phyloP scores from a whole-genome alignment of 2,329 filamentous ascomycete species.

The Pseudogymnoascus sp. region DNA sequence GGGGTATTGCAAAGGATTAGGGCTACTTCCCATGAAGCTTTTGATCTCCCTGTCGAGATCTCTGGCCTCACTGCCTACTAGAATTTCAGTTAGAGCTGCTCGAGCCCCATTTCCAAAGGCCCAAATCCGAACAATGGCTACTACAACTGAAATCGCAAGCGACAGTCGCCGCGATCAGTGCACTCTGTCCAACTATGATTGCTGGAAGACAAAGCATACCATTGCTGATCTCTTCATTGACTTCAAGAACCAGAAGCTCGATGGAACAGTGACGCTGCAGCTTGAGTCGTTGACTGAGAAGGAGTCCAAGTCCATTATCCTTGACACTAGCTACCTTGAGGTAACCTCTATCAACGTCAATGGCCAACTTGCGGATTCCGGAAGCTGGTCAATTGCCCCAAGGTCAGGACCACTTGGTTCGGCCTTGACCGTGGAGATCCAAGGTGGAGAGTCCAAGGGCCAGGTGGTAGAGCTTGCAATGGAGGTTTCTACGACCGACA shows the following conservation, averaged over 20 bases:
- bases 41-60: conserved; percentile 4
- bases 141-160: not conserved
- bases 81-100: not conserved
- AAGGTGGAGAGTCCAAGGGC: conserved; percentile 47
- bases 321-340: conserved; percentile 81
- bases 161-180: conserved; percentile 64
- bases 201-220: conserved; percentile 79
- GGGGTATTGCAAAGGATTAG: not conserved
- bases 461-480: conserved; percentile 53
- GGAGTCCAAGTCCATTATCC: conserved; percentile 66
- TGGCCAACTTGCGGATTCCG: conserved; percentile 31
- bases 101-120: not conserved
- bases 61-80: not conserved
- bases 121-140: not conserved
- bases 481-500: conserved; percentile 69
- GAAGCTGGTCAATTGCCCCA: conserved; percentile 33
- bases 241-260: conserved; percentile 70
- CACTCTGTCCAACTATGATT: conserved; percentile 85
- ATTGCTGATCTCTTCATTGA: conserved; percentile 74
- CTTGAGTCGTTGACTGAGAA: conserved; percentile 70
- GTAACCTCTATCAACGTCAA: conserved; percentile 66
- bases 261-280: conserved; percentile 68
- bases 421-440: conserved; percentile 59
- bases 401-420: conserved; percentile 67
- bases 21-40: conserved; percentile 6